Evolutionary conservation across 371 early-diverging fungal species (phyloP), one percentile per base, ranked within the genome.

Genomic region (Actinomortierella ambigua): DNA sequence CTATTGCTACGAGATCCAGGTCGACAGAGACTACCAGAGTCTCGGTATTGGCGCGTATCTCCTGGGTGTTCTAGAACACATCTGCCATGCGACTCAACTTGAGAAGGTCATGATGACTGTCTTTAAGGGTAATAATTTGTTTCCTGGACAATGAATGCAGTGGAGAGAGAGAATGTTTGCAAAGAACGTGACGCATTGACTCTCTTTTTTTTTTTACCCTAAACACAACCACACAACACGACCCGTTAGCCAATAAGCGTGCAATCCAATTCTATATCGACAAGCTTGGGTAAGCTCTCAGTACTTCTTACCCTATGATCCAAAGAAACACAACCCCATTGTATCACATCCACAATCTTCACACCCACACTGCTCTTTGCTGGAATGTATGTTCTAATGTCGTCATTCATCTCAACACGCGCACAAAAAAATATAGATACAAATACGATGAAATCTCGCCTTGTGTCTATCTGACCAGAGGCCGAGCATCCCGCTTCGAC

Each of bases 71-170:
- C 60, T 88, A 8, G 71, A 76, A 46, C 57, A 65, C 7, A 81
- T 85, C 56, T 86, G 86, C 14, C 54, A 34, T 24, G 44, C 70
- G 27, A 79, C 85, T 76, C 57, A 76, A 18, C 84, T 88, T 84
- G 85, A 86, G 48, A 88, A 85, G 57, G 80, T 84, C 17, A 88
- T 88, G 88, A 50, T 88, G 57, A 88, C 88, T 0, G 88, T 88
- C 8, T 84, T 86, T 53, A 85, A 84, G 81, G 81, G 88, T 85
- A 81, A 54, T 29, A 15, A 46, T 23, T 3, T n/a, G n/a, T n/a
- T n/a, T n/a, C n/a, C n/a, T n/a, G n/a, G n/a, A n/a, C n/a, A n/a
- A n/a, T n/a, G n/a, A n/a, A n/a, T n/a, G 24, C 39, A 20, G 34
- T 34, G 34, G 11, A 34, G 11, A 34, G 34, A 34, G 7, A 34